Evolutionary conservation across 2,329 filamentous ascomycete species (phyloP), one percentile per base, ranked within the genome.

Genomic region (Monilinia fructicola): DNA sequence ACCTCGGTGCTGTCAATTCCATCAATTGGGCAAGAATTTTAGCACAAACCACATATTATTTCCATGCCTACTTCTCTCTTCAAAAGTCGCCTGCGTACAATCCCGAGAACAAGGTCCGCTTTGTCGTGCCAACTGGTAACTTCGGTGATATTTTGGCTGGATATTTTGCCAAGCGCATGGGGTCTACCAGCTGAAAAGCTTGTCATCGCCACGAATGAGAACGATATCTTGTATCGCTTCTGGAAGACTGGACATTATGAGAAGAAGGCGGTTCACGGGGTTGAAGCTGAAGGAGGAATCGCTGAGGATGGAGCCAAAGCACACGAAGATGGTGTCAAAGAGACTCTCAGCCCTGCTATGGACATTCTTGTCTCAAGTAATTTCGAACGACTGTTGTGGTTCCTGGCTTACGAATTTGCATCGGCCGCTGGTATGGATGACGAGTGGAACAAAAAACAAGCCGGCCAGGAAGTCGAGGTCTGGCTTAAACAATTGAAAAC

Each of bases 21-120:
- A 98, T 98, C 81, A 98, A 98, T 81, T 97, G 90, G 86, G 91
- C 93, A 2, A 86, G 95, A 73, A 98, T 99, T 73, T 85, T 99
- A 48, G 94, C 95, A 16, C 95, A 99, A 81, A 97, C 96, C 71
- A 92, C 92, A 68, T 98, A 97, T 84, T 99, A 97, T 83, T 96
- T 97, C 82, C 84, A 95, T 79, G 88, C 95, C 16, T 98, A 98
- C 83, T 97, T 97, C 80, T 82, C 88, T 18, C 87, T 99, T 44
- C 84, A 83, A 68, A 85, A 83, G 76, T 85, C 86, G 4, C 75
- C 84, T 0, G 78, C 80, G 21, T 90, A 90, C 78, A 84, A 87
- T 67, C 74, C 89, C 31, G 86, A 84, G 71, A 86, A 91, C 72
- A 87, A 86, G 75, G 84, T 95, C 50, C 89, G 93, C 68, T 96